Evolutionary conservation across 2,329 filamentous ascomycete genomes (phyloP).

Genomic region (Diaporthe sp.): DNA sequence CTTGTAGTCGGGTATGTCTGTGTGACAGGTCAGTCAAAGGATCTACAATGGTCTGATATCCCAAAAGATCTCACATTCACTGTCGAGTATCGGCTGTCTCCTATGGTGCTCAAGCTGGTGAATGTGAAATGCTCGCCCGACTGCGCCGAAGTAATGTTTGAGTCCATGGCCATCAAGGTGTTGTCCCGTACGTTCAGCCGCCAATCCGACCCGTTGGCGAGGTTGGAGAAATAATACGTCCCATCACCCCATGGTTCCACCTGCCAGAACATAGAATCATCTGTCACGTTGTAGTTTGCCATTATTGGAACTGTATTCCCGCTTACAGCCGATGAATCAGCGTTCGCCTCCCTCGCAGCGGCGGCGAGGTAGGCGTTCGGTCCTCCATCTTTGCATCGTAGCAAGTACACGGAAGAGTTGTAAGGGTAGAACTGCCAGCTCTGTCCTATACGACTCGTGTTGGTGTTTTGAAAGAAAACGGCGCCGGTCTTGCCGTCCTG

Average conservation of each 20-base stretch:
- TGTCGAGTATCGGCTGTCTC: constrained; percentile 8
- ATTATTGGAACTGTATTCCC: constrained; percentile 16
- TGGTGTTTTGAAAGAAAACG: constrained; percentile 29
- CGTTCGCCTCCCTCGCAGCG: not conserved
- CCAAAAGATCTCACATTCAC: not conserved
- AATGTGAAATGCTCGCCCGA: constrained; percentile 30
- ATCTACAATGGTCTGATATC: not conserved
- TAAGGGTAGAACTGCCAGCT: constrained; percentile 35
- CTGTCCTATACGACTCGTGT: constrained; percentile 14
- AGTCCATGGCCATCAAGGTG: constrained; percentile 17
- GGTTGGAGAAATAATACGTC: constrained; percentile 31
- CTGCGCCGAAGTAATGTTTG: constrained; percentile 23
- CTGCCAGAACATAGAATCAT: constrained; percentile 36
- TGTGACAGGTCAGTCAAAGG: not conserved
- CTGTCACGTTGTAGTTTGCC: constrained; percentile 20
- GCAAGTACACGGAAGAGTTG: constrained; percentile 34
- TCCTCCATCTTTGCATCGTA: constrained; percentile 27
- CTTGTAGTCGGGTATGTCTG: constrained; percentile 28
- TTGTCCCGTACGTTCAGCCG: not conserved
- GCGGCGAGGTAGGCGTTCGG: constrained; percentile 18
- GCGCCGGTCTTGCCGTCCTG: constrained; percentile 2
- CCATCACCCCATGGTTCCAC: constrained; percentile 27
- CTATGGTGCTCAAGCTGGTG: constrained; percentile 26
- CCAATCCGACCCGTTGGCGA: constrained; percentile 32
- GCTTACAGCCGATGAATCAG: not conserved